Conservation (phyloP, 495 filamentous ascomycete genomes). For the Aspergillus campestris region DNA sequence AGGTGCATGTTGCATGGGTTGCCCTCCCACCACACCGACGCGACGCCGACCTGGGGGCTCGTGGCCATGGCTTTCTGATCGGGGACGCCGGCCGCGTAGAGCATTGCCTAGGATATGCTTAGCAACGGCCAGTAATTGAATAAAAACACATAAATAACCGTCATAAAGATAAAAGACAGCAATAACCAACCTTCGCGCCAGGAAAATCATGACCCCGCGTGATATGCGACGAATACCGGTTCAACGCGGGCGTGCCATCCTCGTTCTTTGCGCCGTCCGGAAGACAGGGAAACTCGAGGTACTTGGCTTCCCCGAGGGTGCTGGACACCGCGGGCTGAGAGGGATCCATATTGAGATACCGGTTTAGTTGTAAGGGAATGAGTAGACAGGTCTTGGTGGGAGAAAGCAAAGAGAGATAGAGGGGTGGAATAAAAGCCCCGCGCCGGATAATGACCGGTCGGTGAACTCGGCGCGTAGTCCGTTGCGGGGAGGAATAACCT, state of each 20-base stretch:
- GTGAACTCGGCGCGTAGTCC: constrained; percentile 13
- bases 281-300: constrained; percentile 53
- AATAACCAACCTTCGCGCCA: constrained; percentile 64
- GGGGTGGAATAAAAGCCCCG: neutral
- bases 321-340: constrained; percentile 14
- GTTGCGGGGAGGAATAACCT: constrained; percentile 13
- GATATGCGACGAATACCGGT: constrained; percentile 62
- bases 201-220: constrained; percentile 87
- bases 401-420: neutral
- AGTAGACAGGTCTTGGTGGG: neutral
- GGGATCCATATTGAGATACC: constrained; percentile 17
- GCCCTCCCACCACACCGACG: constrained; percentile 97
- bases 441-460: no score
- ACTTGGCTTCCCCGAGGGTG: constrained; percentile 40
- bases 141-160: neutral
- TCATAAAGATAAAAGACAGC: neutral
- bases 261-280: constrained; percentile 46
- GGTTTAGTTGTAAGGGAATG: no score
- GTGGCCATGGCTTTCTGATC: constrained; percentile 79
- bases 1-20: constrained; percentile 80
- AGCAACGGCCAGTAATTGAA: no score
- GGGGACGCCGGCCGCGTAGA: constrained; percentile 88
- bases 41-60: constrained; percentile 80
- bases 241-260: constrained; percentile 57
- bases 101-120: constrained; percentile 62